phyloP scores from a whole-genome alignment of 2,329 filamentous ascomycete species.

The Sordariomycetes sp. region DNA sequence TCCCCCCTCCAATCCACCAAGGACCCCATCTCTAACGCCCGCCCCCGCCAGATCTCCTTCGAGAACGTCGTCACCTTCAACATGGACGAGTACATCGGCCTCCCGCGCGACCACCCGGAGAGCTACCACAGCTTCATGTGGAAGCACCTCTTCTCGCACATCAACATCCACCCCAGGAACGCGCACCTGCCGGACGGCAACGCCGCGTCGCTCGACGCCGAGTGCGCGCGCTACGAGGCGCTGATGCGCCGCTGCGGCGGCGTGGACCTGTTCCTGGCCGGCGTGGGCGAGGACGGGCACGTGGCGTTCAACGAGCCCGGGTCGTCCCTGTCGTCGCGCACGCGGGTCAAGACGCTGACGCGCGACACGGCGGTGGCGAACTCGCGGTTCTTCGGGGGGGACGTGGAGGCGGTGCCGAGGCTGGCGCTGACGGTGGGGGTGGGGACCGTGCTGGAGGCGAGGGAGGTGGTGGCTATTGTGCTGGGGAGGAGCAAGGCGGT shows the following conservation, averaged over 20 bases:
- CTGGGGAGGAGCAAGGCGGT: conserved; percentile 72
- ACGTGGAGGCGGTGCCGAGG: conserved; percentile 62
- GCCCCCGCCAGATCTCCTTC: conserved; percentile 56
- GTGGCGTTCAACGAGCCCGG: conserved; percentile 89
- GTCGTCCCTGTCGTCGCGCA: conserved; percentile 65
- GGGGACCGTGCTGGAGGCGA: conserved; percentile 69
- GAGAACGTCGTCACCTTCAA: conserved; percentile 87
- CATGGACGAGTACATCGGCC: conserved; percentile 85
- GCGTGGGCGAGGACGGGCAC: conserved; percentile 78
- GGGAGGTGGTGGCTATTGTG: conserved; percentile 76
- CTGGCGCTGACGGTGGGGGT: conserved; percentile 81
- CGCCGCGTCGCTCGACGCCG: conserved; percentile 61
- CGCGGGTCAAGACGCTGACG: conserved; percentile 75
- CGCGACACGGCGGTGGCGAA: conserved; percentile 83
- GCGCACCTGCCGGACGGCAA: conserved; percentile 81
- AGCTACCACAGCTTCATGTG: conserved; percentile 93
- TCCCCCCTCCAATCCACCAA: not conserved
- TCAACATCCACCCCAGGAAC: conserved; percentile 71
- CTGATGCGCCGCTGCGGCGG: conserved; percentile 65
- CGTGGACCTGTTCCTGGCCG: conserved; percentile 77
- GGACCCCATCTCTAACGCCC: conserved; percentile 10
- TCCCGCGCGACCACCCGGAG: conserved; percentile 73
- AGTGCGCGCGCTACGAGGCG: conserved; percentile 71
- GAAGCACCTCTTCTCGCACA: conserved; percentile 79
- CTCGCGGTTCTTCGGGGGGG: conserved; percentile 71